phyloP scores from a whole-genome alignment of 257 asterid genomes.

The Rhazya stricta region DNA sequence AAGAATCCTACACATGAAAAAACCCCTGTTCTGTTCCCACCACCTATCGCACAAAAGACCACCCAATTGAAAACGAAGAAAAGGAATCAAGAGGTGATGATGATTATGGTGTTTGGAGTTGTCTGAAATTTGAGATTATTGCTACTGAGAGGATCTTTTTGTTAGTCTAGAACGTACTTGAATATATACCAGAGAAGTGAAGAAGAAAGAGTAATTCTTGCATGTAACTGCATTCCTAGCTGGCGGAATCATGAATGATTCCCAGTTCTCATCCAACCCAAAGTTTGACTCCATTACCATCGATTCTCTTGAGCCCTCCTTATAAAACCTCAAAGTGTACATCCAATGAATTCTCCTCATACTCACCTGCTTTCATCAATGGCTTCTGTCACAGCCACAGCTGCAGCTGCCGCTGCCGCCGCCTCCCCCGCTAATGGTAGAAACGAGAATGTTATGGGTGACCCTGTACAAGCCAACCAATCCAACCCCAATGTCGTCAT shows the following conservation, averaged over 20 bases:
- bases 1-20: background rate
- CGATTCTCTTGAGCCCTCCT: background rate
- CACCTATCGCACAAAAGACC: background rate
- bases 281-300: background rate
- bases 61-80: background rate
- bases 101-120: background rate
- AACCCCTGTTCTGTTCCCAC: background rate
- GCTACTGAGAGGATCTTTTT: background rate
- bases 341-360: background rate
- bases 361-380: background rate
- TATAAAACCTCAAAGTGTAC: background rate
- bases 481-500: background rate
- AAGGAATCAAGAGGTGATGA: background rate
- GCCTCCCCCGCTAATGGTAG: background rate
- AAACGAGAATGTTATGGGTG: background rate
- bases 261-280: background rate
- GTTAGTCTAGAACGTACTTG: background rate
- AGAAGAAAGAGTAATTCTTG: background rate
- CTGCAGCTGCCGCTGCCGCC: constrained; percentile 6
- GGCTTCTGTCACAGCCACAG: constrained; percentile 14
- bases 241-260: background rate
- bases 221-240: background rate
- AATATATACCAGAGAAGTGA: background rate
- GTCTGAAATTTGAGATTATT: constrained; percentile 3
- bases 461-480: background rate